A percentile compares a stretch with the other conserved stretches of the same genome.
phyloP scores from a whole-genome alignment of 495 filamentous ascomycete species.

The Hyaloscypha hepaticicola region DNA sequence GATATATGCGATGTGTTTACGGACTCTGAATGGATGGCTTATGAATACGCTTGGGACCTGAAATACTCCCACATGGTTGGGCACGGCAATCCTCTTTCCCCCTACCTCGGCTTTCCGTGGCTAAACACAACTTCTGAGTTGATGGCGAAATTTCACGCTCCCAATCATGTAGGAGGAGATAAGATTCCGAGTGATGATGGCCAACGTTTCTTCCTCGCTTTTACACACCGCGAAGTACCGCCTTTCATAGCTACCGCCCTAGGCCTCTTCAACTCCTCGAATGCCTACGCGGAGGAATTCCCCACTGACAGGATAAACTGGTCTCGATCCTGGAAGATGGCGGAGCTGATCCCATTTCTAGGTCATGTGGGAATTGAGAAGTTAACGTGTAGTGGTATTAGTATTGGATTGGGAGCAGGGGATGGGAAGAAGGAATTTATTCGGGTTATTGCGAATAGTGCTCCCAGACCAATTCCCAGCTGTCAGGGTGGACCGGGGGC shows the following conservation, averaged over 20 bases:
- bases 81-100: slow-evolving; percentile 26
- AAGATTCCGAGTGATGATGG: slow-evolving; percentile 22
- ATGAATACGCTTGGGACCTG: slow-evolving; percentile 28
- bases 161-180: background rate
- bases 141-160: slow-evolving; percentile 21
- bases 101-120: slow-evolving; percentile 29
- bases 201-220: slow-evolving; percentile 27
- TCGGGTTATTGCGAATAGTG: slow-evolving; percentile 51
- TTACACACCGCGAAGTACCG: slow-evolving; percentile 29
- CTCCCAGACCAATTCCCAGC: slow-evolving; percentile 48
- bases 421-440: slow-evolving; percentile 31
- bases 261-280: slow-evolving; percentile 28
- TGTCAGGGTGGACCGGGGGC: slow-evolving; percentile 48
- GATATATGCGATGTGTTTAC: slow-evolving; percentile 28
- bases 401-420: background rate
- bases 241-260: slow-evolving; percentile 26
- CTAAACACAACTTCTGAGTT: slow-evolving; percentile 23
- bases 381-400: slow-evolving; percentile 14
- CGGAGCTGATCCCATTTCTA: slow-evolving; percentile 27
- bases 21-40: slow-evolving; percentile 28
- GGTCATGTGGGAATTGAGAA: slow-evolving; percentile 29
- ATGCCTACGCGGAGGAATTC: slow-evolving; percentile 25
- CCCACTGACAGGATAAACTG: slow-evolving; percentile 27
- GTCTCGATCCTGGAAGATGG: slow-evolving; percentile 23
- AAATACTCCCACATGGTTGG: slow-evolving; percentile 29